A percentile compares a stretch with the other conserved stretches of the same genome.
Conservation (phyloP, 768 basidiomycete genomes). For the Myochromella boudieri region DNA sequence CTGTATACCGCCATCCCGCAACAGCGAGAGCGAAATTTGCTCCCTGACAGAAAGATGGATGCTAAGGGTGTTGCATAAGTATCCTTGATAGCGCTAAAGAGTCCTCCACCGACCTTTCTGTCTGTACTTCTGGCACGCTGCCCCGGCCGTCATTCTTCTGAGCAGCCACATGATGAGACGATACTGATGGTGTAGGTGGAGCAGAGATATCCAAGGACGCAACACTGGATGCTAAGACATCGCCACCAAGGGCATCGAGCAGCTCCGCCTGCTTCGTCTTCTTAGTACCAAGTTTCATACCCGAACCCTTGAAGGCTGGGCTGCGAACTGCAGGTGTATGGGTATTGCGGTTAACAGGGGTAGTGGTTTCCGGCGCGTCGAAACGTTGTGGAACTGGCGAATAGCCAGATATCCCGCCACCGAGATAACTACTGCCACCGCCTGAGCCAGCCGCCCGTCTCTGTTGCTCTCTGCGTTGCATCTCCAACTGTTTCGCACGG, state of each 20-base stretch:
- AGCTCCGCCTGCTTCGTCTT: constrained; percentile 89
- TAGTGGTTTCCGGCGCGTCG: constrained; percentile 57
- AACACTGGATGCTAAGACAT: constrained; percentile 53
- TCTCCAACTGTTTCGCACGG: constrained; percentile 95
- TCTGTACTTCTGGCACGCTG: constrained; percentile 71
- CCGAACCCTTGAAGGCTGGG: constrained; percentile 88
- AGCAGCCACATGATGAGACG: constrained; percentile 41
- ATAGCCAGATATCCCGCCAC: constrained; percentile 71
- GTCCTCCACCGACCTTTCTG: constrained; percentile 58
- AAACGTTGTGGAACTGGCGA: constrained; percentile 65
- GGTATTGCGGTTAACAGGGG: constrained; percentile 36
- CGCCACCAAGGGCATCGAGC: constrained; percentile 83
- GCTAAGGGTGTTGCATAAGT: constrained; percentile 39
- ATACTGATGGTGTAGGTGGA: constrained; percentile 47
- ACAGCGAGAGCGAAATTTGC: constrained; percentile 72
- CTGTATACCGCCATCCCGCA: constrained; percentile 89
- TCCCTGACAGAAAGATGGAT: constrained; percentile 89
- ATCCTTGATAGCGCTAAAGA: not conserved
- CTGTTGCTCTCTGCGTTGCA: constrained; percentile 95
- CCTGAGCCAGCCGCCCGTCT: constrained; percentile 57
- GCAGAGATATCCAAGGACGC: constrained; percentile 37
- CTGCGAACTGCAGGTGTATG: constrained; percentile 51
- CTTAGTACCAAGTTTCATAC: constrained; percentile 96
- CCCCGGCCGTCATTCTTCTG: constrained; percentile 52
- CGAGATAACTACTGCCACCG: constrained; percentile 59